These are phyloP conservation scores for Euphorbia corollata DNA, from an alignment of 441 rosid genomes.

Conservation along the genomic window DNA sequence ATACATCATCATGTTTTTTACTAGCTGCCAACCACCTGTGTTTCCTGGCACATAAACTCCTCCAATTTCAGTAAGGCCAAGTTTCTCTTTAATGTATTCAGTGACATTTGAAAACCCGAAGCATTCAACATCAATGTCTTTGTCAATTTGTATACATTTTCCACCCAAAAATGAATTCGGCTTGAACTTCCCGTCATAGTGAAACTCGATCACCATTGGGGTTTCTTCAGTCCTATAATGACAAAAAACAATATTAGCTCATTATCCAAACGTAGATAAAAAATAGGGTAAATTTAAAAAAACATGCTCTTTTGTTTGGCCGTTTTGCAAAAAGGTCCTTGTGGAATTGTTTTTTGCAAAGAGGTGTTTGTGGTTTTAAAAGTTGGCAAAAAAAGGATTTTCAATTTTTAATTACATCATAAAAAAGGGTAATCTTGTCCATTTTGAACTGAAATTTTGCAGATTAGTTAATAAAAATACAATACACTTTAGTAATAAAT, in stretches of 20 bases:
- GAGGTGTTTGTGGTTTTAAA: too few species aligned
- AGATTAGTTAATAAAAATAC: too few species aligned
- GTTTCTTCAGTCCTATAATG: neutral
- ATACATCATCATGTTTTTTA: neutral
- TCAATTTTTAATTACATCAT: too few species aligned
- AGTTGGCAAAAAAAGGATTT: too few species aligned
- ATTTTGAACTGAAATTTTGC: too few species aligned
- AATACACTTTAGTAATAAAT: too few species aligned
- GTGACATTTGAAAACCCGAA: neutral
- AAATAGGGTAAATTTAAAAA: too few species aligned
- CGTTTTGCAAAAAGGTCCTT: too few species aligned
- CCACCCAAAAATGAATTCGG: neutral
- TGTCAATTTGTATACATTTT: neutral
- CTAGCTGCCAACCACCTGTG: neutral
- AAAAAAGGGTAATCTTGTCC: too few species aligned
- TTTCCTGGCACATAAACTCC: neutral
- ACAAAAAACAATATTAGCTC: neutral
- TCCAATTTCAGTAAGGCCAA: neutral
- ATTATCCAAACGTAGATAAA: too few species aligned
- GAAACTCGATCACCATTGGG: neutral
- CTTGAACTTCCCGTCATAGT: neutral
- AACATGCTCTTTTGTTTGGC: too few species aligned
- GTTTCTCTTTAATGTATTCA: neutral
- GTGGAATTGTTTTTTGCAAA: too few species aligned
- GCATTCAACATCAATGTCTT: neutral